Evolutionary conservation across 352 stramenopile species (phyloP), one percentile per base, ranked within the genome.

Genomic region (Phytophthora tentaculata): DNA sequence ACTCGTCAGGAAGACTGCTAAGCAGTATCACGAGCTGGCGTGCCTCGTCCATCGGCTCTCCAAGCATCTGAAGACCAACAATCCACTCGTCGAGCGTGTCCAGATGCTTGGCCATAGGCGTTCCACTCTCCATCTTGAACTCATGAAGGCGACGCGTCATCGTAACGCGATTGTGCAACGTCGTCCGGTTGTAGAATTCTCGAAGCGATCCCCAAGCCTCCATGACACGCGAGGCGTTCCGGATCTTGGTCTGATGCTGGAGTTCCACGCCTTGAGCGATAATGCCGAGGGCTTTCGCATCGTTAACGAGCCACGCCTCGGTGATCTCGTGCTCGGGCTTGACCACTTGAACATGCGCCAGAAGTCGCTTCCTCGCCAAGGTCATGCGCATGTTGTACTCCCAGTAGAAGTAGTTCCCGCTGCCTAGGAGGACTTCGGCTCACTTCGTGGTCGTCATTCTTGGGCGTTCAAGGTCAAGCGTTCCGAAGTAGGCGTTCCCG

Each of bases 241-340:
- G 32, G 14, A 39, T 39, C 32, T 39, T 39, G 6, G 32, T 39
- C 5, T 39, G 32, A 14, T 39, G 32, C 32, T 39, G 6, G 7
- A 69, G 0, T 12, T 63, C 32, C 2, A 80, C 56, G 13, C 43
- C 64, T 23, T 69, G 22, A 6, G 64, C 63, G 32, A 80, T 80
- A 51, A 74, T 69, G n/a, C 16, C 67, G n/a, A 67, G 49, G 17
- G 61, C 60, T 35, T 72, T 77, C 1, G 66, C 52, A 48, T 54
- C 23, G 14, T 66, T 56, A 12, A 44, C 23, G 2, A 67, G 60
- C 67, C 67, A 73, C 7, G 26, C 56, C n/a, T 61, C 60, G 1
- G 56, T 67, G n/a, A 64, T 39, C 3, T 74, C 61, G 19, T 37
- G 54, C 49, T 73, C 65, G 0, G 49, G 14, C 24, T 67, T 64